Conservation (phyloP, 192 early-diverging fungal genomes). For the Gamsiella multidivaricata region DNA sequence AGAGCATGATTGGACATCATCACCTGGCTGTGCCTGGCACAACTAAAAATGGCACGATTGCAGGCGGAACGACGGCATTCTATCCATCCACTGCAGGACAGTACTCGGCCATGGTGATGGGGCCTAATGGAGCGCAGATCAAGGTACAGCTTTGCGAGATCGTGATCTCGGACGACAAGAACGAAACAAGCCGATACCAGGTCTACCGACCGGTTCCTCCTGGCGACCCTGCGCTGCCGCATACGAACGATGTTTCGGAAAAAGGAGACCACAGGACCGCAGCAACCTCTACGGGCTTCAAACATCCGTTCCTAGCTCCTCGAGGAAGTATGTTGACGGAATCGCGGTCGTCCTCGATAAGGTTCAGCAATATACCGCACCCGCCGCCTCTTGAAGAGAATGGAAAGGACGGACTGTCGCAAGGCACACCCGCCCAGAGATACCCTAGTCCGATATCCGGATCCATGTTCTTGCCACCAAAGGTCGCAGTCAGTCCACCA, state of each 20-base stretch:
- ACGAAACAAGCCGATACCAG: slow-evolving; percentile 46
- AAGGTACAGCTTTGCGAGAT: slow-evolving; percentile 45
- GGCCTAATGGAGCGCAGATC: slow-evolving; percentile 32
- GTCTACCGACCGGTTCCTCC: slow-evolving; percentile 38
- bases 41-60: not conserved
- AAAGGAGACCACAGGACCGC: not conserved
- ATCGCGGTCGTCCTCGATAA: slow-evolving; percentile 29
- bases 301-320: slow-evolving; percentile 14
- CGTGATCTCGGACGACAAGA: slow-evolving; percentile 44
- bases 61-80: slow-evolving; percentile 19
- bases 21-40: slow-evolving; percentile 21
- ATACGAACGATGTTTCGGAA: not conserved
- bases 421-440: not conserved
- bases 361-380: slow-evolving; percentile 6
- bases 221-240: not conserved
- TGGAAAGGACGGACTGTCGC: slow-evolving; percentile 5
- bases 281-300: slow-evolving; percentile 18
- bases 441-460: slow-evolving; percentile 22
- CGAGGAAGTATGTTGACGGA: slow-evolving; percentile 12
- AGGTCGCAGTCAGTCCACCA: slow-evolving; percentile 23
- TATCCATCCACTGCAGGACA: slow-evolving; percentile 23
- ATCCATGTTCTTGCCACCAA: slow-evolving; percentile 40
- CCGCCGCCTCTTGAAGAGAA: slow-evolving; percentile 1
- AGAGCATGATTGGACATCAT: slow-evolving; percentile 18
- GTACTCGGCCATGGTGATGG: slow-evolving; percentile 45